Evolutionary conservation across 768 basidiomycete species (phyloP).

Genomic region (Mycena latifolia): DNA sequence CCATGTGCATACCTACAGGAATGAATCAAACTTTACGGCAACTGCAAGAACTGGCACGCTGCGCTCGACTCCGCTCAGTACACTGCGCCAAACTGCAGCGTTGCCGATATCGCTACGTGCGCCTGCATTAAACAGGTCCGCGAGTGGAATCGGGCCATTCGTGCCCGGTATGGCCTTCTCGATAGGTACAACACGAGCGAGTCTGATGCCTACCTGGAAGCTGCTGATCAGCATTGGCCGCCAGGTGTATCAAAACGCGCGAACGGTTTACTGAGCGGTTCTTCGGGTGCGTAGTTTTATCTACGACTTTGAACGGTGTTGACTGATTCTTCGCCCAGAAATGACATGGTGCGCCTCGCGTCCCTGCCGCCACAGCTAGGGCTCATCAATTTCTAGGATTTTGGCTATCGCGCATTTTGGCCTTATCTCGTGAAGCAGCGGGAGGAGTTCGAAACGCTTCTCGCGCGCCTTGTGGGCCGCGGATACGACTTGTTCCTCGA

Average conservation of each 20-base stretch:
- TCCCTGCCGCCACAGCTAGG: neutral
- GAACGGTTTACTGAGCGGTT: conserved; percentile 52
- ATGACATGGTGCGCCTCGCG: conserved; percentile 20
- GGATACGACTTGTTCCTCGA: conserved; percentile 50
- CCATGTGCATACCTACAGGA: conserved; percentile 38
- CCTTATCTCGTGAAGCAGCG: conserved; percentile 45
- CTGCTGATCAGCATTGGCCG: neutral
- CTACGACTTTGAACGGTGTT: no score
- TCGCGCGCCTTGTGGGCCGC: conserved; percentile 45
- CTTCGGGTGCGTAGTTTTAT: conserved; percentile 49
- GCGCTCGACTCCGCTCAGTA: conserved; percentile 41
- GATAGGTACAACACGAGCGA: conserved; percentile 39
- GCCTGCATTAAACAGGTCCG: conserved; percentile 43
- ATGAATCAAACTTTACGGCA: conserved; percentile 48
- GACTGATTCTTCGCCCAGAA: neutral
- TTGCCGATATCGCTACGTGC: conserved; percentile 42
- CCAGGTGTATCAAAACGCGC: conserved; percentile 52
- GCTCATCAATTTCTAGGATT: conserved; percentile 44
- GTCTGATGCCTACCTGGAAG: neutral
- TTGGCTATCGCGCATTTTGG: conserved; percentile 52
- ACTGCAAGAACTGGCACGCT: conserved; percentile 48
- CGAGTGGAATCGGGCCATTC: conserved; percentile 45
- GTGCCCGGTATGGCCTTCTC: conserved; percentile 45
- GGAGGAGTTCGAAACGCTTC: conserved; percentile 43
- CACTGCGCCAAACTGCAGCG: conserved; percentile 35